phyloP scores from a whole-genome alignment of 768 basidiomycete genomes.

The Termitomyces sp. region DNA sequence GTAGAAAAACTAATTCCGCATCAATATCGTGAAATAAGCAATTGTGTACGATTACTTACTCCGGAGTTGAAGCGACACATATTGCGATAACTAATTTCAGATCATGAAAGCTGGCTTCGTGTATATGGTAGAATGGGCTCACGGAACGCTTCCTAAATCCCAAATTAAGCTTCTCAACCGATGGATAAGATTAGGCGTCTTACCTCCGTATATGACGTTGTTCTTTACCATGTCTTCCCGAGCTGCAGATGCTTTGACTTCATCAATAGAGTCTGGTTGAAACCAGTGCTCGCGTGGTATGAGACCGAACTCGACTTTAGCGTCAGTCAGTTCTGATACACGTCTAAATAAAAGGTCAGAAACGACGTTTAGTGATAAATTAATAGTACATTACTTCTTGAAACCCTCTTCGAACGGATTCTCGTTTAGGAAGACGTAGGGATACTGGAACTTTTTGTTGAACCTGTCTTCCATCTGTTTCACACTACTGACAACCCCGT shows the following conservation, averaged over 20 bases:
- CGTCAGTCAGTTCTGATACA: conserved; percentile 52
- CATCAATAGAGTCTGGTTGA: conserved; percentile 80
- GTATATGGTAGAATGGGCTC: conserved; percentile 22
- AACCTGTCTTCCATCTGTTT: conserved; percentile 85
- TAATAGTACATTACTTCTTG: conserved; percentile 40
- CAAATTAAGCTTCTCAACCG: not conserved
- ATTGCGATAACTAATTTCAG: conserved; percentile 63
- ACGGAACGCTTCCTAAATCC: conserved; percentile 69
- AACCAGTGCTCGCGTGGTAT: conserved; percentile 77
- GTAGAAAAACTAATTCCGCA: conserved; percentile 67
- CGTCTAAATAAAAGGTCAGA: conserved; percentile 30
- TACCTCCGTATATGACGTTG: conserved; percentile 65
- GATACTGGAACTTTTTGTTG: conserved; percentile 82
- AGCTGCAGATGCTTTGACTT: conserved; percentile 55
- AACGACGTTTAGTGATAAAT: not conserved
- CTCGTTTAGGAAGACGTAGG: conserved; percentile 87
- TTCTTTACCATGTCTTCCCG: conserved; percentile 68
- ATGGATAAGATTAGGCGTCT: conserved; percentile 8
- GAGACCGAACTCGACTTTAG: conserved; percentile 66
- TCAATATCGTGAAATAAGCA: not conserved
- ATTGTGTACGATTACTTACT: conserved; percentile 38
- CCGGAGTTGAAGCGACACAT: conserved; percentile 98
- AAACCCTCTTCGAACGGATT: conserved; percentile 67
- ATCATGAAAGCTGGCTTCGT: not conserved
- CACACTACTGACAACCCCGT: conserved; percentile 57